Evolutionary conservation across 2,329 filamentous ascomycete genomes (phyloP).

Genomic region (Fusarium armeniacum): DNA sequence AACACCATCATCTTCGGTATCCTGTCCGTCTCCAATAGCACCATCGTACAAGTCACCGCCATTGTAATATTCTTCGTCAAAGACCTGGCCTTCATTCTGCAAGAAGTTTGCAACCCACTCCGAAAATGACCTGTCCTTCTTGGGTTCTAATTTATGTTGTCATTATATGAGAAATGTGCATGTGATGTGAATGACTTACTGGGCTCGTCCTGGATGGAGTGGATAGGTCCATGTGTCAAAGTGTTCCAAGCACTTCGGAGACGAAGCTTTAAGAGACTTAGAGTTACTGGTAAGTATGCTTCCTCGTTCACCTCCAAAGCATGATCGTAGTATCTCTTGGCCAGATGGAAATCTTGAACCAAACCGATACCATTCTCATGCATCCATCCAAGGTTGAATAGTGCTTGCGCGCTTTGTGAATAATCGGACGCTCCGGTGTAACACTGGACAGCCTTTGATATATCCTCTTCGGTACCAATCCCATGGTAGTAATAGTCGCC

Average conservation of each 20-base stretch:
- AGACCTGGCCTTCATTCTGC: conserved; percentile 74
- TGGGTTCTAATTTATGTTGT: conserved; percentile 67
- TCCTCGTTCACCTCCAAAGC: conserved; percentile 92
- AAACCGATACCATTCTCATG: conserved; percentile 96
- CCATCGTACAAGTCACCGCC: conserved; percentile 67
- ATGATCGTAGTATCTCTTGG: conserved; percentile 95
- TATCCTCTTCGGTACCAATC: conserved; percentile 77
- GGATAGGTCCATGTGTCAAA: conserved; percentile 88
- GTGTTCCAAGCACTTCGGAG: conserved; percentile 94
- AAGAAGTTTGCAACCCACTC: conserved; percentile 93
- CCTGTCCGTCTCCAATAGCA: conserved; percentile 70
- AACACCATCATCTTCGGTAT: conserved; percentile 78
- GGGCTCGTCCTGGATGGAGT: conserved; percentile 91
- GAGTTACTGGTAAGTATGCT: conserved; percentile 91
- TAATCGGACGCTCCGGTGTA: conserved; percentile 94
- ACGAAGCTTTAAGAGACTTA: conserved; percentile 88
- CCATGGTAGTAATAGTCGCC: conserved; percentile 95
- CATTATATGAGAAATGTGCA: neutral
- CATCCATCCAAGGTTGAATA: conserved; percentile 99
- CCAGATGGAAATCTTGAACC: conserved; percentile 95
- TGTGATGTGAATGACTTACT: conserved; percentile 65
- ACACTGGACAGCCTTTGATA: conserved; percentile 91
- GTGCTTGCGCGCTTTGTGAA: conserved; percentile 90
- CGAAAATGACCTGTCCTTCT: conserved; percentile 80
- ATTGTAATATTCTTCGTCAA: conserved; percentile 73